phyloP scores from a whole-genome alignment of 1,139 yeast species.

The Pichia norvegensis region DNA sequence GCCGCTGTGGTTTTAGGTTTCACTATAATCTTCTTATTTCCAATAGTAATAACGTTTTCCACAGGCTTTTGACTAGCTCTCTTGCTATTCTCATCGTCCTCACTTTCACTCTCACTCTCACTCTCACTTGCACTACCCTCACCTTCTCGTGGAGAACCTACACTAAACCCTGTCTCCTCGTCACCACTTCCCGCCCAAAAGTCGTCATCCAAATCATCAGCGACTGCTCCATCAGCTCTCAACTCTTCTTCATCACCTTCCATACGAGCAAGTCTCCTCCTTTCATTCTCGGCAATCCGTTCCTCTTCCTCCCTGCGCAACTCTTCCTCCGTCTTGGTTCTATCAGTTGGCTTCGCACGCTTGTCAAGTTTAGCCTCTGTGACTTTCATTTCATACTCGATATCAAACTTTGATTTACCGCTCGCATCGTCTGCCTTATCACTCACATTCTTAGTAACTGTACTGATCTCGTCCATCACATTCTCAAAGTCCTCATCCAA shows the following conservation, averaged over 20 bases:
- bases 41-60: conserved; percentile 25
- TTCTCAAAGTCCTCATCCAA: conserved; percentile 76
- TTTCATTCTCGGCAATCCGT: conserved; percentile 61
- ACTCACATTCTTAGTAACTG: conserved; percentile 6
- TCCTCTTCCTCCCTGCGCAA: conserved; percentile 60
- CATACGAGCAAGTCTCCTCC: conserved; percentile 78
- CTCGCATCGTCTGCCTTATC: conserved; percentile 21
- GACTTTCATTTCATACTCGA: conserved; percentile 67
- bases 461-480: conserved; percentile 53
- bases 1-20: conserved; percentile 12
- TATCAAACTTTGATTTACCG: conserved; percentile 39
- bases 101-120: conserved; percentile 23
- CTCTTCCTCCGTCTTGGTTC: conserved; percentile 91
- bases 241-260: conserved; percentile 46
- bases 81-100: conserved; percentile 21
- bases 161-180: conserved; percentile 34
- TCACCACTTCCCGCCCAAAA: conserved; percentile 51
- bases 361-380: conserved; percentile 76
- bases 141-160: conserved; percentile 15
- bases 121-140: too few relatives aligned
- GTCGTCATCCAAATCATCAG: conserved; percentile 61
- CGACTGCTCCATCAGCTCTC: conserved; percentile 34
- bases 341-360: conserved; percentile 91
- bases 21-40: conserved; percentile 25
- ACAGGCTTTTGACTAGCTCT: conserved; percentile 12